Base-by-base conservation (phyloP, 768 basidiomycete genomes). In the Sporobolomyces roseus region DNA sequence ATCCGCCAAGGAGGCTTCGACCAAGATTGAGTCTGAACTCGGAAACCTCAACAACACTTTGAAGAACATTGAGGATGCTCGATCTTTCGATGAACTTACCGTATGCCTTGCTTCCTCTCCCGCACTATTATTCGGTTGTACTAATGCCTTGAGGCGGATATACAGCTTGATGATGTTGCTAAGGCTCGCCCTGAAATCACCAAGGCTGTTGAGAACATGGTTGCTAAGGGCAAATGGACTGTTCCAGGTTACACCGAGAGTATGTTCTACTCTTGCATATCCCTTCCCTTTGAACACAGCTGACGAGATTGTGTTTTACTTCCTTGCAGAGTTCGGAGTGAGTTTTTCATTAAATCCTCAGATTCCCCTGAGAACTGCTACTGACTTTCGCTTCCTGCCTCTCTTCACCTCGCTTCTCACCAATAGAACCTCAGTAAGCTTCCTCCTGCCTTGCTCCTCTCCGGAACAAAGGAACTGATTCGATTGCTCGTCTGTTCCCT, bases 221-320 rank as follows among this genome's bases (percentile, higher is more conserved):
- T 97, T 72, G 87, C 88, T 85, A 93, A 97, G 82, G 93, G 93
- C 80, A 96, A 97, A 83, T 96, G 91, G 88, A 91, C 88, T 76
- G 93, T 97, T 66, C 94, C 94, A 76, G 93, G 93, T 41, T 80
- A 80, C 79, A 76, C 77, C 73, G 80, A 80, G 74, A 77, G 71
- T 73, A 48, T 30, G 71, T 68, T n/a, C 6, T 12, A 10, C 29
- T n/a, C 16, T 54, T 25, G 21, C 46, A 25, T 54, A 35, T n/a
- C 48, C 1, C 1, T 21, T 36, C 8, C 21, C 16, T 50, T 33
- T 19, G 27, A 61, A n/a, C n/a, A n/a, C n/a, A n/a, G n/a, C 33
- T 61, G 27, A 32, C 59, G 25, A 27, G 36, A 12, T 38, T n/a
- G n/a, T 43, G 30, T 33, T 53, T 12, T 53, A 29, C 4, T 21